Evolutionary conservation across 192 early-diverging fungal genomes (phyloP).

Genomic region (Pilobolus umbonatus): DNA sequence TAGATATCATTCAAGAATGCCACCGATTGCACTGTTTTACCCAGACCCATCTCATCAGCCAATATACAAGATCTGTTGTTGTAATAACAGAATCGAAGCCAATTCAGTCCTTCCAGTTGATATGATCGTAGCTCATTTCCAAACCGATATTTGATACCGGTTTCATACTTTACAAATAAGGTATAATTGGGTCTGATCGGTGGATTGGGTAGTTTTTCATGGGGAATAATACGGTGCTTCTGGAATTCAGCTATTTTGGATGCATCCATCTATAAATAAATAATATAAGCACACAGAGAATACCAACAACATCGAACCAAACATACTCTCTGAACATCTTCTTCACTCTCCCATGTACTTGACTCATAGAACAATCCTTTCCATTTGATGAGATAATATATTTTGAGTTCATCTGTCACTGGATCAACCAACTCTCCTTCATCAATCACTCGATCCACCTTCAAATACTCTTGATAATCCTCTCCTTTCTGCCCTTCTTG

Average conservation of each 20-base stretch:
- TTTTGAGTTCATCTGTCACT: constrained; percentile 41
- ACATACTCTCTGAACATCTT: constrained; percentile 34
- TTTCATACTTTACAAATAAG: constrained; percentile 49
- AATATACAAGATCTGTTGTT: constrained; percentile 77
- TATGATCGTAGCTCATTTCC: constrained; percentile 69
- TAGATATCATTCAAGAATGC: constrained; percentile 72
- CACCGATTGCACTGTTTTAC: constrained; percentile 55
- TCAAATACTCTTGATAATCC: constrained; percentile 61
- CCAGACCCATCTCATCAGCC: constrained; percentile 92
- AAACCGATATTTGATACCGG: constrained; percentile 53
- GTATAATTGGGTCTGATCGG: constrained; percentile 41
- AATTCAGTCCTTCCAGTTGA: constrained; percentile 82
- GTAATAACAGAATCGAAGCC: constrained; percentile 79
- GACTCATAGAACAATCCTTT: constrained; percentile 62
- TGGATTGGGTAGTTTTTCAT: constrained; percentile 41
- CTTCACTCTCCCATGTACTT: constrained; percentile 67
- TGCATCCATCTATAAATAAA: constrained; percentile 49
- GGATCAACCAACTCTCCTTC: constrained; percentile 66
- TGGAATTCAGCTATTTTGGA: constrained; percentile 68
- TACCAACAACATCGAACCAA: background rate
- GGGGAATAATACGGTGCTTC: constrained; percentile 50
- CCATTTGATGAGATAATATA: constrained; percentile 81
- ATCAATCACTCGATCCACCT: constrained; percentile 80
- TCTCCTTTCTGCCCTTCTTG: constrained; percentile 48
- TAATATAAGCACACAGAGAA: background rate